Conservation (phyloP, 371 early-diverging fungal genomes). For the Funneliformis caledonium region DNA sequence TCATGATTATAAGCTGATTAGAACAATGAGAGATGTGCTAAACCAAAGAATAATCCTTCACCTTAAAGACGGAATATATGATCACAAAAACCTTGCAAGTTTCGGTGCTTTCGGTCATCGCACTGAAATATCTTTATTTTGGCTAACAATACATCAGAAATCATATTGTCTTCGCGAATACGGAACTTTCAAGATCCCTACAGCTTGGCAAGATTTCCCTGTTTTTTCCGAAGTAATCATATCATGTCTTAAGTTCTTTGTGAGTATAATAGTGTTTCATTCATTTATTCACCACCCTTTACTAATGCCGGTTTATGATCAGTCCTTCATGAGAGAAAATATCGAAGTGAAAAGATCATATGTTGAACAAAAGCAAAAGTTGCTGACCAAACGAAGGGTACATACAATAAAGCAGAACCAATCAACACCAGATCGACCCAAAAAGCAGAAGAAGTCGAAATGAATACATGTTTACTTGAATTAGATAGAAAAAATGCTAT, state of each 20-base stretch:
- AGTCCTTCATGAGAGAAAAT: slow-evolving; percentile 40
- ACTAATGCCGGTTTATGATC: slow-evolving; percentile 33
- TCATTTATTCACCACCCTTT: slow-evolving; percentile 15
- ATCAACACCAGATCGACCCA: slow-evolving; percentile 28
- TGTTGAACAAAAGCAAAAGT: slow-evolving; percentile 39
- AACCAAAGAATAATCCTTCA: slow-evolving; percentile 34
- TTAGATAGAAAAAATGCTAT: slow-evolving; percentile 38
- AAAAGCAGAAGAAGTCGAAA: slow-evolving; percentile 33
- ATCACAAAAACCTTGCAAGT: slow-evolving; percentile 36
- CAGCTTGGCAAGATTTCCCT: slow-evolving; percentile 33
- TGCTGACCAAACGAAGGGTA: slow-evolving; percentile 33
- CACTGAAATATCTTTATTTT: slow-evolving; percentile 35
- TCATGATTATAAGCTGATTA: slow-evolving; percentile 30
- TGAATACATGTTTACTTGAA: slow-evolving; percentile 35
- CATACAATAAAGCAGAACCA: slow-evolving; percentile 39
- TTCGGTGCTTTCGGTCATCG: slow-evolving; percentile 36
- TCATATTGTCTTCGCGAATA: slow-evolving; percentile 37
- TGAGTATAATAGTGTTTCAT: slow-evolving; percentile 8
- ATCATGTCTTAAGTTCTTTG: slow-evolving; percentile 36
- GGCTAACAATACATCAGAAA: slow-evolving; percentile 34
- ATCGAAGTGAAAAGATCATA: slow-evolving; percentile 32
- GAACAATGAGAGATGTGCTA: slow-evolving; percentile 37
- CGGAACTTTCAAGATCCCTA: slow-evolving; percentile 31
- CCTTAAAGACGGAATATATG: slow-evolving; percentile 37
- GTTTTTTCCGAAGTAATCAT: slow-evolving; percentile 28